phyloP scores from a whole-genome alignment of 2,329 filamentous ascomycete species.

The Scytalidium lignicola region DNA sequence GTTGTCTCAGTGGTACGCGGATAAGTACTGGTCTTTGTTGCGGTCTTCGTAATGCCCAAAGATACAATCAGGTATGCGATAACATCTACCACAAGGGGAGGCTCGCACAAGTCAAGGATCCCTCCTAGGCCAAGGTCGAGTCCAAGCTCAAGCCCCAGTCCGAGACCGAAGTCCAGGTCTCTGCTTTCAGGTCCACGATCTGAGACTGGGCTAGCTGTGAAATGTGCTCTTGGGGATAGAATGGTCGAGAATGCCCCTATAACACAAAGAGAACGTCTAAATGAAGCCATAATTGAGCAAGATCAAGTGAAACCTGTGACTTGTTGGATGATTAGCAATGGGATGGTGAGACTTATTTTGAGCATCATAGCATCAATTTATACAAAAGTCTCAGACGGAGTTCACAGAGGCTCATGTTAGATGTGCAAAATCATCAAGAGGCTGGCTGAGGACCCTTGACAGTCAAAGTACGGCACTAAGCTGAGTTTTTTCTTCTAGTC shows the following conservation, averaged over 20 bases:
- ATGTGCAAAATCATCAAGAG: background rate
- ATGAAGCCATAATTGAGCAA: too few species aligned
- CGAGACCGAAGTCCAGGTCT: background rate
- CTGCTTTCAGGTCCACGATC: too few species aligned
- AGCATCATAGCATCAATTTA: background rate
- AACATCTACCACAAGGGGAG: background rate
- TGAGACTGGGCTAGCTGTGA: background rate
- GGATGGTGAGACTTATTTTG: background rate
- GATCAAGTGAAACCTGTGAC: too few species aligned
- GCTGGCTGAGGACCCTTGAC: background rate
- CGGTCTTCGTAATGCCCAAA: background rate
- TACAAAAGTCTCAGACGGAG: background rate
- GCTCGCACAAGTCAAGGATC: background rate
- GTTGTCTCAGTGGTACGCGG: background rate
- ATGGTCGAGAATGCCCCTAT: background rate
- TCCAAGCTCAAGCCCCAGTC: background rate
- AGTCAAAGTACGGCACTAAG: too few species aligned
- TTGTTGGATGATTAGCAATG: too few species aligned
- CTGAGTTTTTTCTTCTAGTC: too few species aligned
- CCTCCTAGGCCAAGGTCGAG: background rate
- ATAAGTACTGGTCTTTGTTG: background rate
- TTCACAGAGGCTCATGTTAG: too few species aligned
- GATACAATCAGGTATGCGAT: background rate
- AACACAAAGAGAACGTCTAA: background rate
- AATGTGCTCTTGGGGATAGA: background rate